Percentiles rank a stretch among this genome's conserved stretches.
phyloP scores from a whole-genome alignment of 2,329 filamentous ascomycete genomes.

The Diaporthe citri region DNA sequence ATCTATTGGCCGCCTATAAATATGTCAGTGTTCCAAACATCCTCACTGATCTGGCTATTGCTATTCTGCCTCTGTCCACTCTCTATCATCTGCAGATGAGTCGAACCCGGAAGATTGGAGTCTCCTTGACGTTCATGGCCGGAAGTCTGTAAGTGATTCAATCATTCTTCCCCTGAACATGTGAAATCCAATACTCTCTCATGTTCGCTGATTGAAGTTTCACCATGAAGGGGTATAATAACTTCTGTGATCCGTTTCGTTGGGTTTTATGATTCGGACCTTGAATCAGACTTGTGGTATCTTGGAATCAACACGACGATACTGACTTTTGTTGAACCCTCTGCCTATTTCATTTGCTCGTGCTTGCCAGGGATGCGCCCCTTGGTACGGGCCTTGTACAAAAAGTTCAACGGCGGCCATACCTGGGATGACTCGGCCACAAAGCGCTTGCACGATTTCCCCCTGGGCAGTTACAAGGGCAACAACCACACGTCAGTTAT shows the following conservation, averaged over 20 bases:
- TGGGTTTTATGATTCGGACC: not conserved
- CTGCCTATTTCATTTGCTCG: conserved; percentile 4
- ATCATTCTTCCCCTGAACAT: not conserved
- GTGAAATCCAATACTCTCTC: not conserved
- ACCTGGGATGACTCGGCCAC: not conserved
- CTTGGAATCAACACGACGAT: not conserved
- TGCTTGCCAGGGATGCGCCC: conserved; percentile 1
- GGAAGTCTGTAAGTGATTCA: not conserved
- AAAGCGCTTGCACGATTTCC: too few relatives aligned
- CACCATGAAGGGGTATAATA: not conserved
- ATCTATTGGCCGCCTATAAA: not conserved
- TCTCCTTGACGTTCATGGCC: not conserved
- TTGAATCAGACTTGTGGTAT: not conserved
- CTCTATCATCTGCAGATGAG: not conserved
- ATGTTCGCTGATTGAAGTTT: not conserved
- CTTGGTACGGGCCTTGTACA: not conserved
- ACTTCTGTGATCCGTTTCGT: not conserved
- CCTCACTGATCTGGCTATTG: not conserved
- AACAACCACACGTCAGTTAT: not conserved
- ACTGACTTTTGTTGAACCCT: not conserved
- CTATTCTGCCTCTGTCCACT: not conserved
- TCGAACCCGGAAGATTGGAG: not conserved
- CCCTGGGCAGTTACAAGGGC: too few relatives aligned
- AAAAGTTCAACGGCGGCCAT: not conserved
- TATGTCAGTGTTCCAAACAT: not conserved